A percentile compares a stretch with the other conserved stretches of the same genome.
phyloP scores from a whole-genome alignment of 768 basidiomycete genomes.

The Tubosaeta brunneosetosa region DNA sequence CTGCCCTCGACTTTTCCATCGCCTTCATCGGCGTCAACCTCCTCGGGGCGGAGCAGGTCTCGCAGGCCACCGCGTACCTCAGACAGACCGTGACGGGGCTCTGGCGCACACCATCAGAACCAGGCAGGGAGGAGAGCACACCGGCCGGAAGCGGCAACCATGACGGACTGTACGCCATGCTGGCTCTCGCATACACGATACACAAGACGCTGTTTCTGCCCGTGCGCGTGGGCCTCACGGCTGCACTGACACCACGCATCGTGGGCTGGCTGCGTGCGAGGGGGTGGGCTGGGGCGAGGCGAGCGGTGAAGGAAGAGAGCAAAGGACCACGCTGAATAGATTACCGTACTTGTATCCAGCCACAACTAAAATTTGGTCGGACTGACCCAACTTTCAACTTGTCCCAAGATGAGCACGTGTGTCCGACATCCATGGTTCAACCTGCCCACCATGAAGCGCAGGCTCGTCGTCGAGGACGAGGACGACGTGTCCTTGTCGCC shows the following conservation, averaged over 20 bases:
- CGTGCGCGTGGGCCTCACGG: constrained; percentile 83
- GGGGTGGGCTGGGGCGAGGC: constrained; percentile 82
- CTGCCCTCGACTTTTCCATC: constrained; percentile 75
- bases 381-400: not conserved
- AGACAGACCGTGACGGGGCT: constrained; percentile 46
- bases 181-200: constrained; percentile 88
- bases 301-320: constrained; percentile 34
- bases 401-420: constrained; percentile 30
- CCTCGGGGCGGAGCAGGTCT: constrained; percentile 87
- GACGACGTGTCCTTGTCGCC: not conserved
- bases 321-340: not conserved
- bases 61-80: constrained; percentile 54
- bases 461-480: constrained; percentile 20
- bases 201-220: constrained; percentile 95
- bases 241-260: constrained; percentile 77
- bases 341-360: constrained; percentile 2
- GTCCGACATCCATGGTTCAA: constrained; percentile 44
- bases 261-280: constrained; percentile 76
- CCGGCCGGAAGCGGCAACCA: constrained; percentile 39
- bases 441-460: constrained; percentile 40
- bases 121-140: constrained; percentile 54
- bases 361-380: not conserved
- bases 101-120: constrained; percentile 54
- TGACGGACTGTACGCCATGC: constrained; percentile 86
- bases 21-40: constrained; percentile 82